Conservation (phyloP, 2,329 filamentous ascomycete genomes). For the Aspergillus sergii region DNA sequence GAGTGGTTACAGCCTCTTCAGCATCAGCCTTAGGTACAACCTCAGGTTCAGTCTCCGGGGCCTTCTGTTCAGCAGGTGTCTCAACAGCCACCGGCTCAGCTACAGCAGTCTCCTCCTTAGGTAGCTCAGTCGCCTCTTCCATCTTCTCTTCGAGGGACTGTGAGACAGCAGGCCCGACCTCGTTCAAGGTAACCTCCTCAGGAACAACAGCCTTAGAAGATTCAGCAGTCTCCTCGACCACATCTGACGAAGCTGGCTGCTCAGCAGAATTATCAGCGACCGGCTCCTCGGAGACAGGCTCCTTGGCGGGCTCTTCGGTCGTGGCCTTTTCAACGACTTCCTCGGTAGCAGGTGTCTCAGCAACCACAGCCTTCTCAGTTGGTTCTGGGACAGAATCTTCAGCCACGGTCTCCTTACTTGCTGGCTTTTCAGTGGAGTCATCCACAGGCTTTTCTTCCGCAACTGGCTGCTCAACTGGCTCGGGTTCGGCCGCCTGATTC, state of each 20-base stretch:
- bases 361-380: background rate
- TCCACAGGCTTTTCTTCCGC: conserved; percentile 6
- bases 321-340: conserved; percentile 17
- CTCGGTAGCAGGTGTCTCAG: conserved; percentile 14
- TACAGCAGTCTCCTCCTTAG: conserved; percentile 5
- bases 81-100: conserved; percentile 11
- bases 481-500: background rate
- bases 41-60: conserved; percentile 6
- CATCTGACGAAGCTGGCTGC: conserved; percentile 5
- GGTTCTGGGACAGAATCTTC: conserved; percentile 4
- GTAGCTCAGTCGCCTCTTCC: background rate
- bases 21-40: conserved; percentile 3
- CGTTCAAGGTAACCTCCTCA: conserved; percentile 9
- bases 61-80: conserved; percentile 9
- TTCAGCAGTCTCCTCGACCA: conserved; percentile 7
- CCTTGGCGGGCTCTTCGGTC: conserved; percentile 13
- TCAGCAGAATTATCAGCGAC: conserved; percentile 9
- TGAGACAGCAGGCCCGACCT: conserved; percentile 9
- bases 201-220: background rate
- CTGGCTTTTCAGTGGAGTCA: conserved; percentile 5
- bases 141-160: conserved; percentile 5
- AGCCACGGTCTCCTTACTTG: conserved; percentile 4
- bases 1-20: conserved; percentile 4
- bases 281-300: conserved; percentile 11
- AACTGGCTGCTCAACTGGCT: background rate